A percentile compares a stretch with the other conserved stretches of the same genome.
Evolutionary conservation across 352 stramenopile genomes (phyloP).

Genomic region (Globisporangium spinosum): DNA sequence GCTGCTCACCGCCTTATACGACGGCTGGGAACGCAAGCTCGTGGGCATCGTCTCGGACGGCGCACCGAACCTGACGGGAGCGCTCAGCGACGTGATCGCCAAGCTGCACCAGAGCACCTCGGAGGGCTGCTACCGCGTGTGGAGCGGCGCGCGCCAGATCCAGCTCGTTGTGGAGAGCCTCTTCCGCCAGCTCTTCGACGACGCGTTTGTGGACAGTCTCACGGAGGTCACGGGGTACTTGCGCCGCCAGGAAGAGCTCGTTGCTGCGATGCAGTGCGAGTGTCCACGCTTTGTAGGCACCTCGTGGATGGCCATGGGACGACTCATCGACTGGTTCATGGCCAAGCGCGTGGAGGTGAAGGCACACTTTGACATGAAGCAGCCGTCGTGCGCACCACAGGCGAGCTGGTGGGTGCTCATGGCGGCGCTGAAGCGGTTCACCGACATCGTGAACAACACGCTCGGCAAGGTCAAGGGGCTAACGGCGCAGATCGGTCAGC

Average conservation of each 20-base stretch:
- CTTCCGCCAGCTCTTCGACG: slow-evolving; percentile 16
- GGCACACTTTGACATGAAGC: slow-evolving; percentile 15
- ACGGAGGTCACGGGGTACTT: slow-evolving; percentile 12
- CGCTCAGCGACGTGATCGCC: background rate
- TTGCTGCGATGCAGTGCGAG: slow-evolving; percentile 5
- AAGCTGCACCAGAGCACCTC: slow-evolving; percentile 11
- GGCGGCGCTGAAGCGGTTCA: slow-evolving; percentile 19
- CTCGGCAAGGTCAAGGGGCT: slow-evolving; percentile 9
- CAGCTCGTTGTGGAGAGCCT: slow-evolving; percentile 2
- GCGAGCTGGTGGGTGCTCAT: slow-evolving; percentile 18
- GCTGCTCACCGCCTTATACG: slow-evolving; percentile 10
- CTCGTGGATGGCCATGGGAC: slow-evolving; percentile 14
- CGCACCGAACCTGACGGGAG: background rate
- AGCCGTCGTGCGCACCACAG: slow-evolving; percentile 13
- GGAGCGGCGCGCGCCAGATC: slow-evolving; percentile 18
- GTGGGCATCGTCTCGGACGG: slow-evolving; percentile 11
- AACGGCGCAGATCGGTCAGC: slow-evolving; percentile 12
- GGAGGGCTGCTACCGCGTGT: slow-evolving; percentile 13
- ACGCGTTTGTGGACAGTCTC: slow-evolving; percentile 11
- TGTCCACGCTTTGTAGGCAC: slow-evolving; percentile 19
- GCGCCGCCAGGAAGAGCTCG: slow-evolving; percentile 12
- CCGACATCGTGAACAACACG: slow-evolving; percentile 11
- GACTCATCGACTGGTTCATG: slow-evolving; percentile 18
- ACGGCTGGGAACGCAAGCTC: slow-evolving; percentile 13
- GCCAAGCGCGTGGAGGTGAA: slow-evolving; percentile 13